phyloP scores from a whole-genome alignment of 176 grass and related monocot genomes.

The Juncus inflexus region DNA sequence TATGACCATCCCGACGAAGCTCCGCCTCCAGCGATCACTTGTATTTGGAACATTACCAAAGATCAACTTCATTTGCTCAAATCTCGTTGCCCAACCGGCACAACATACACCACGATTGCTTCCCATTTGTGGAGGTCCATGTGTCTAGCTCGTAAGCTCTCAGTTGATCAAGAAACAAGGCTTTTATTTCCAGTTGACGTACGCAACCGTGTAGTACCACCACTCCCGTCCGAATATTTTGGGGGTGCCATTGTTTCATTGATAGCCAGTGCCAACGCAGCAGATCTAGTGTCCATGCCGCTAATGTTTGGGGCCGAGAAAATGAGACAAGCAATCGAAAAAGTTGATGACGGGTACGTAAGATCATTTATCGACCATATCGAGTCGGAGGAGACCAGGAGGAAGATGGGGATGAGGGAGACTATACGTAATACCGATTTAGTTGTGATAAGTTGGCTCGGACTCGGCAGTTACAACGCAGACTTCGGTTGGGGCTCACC shows the following conservation, averaged over 20 bases:
- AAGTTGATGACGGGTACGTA: constrained; percentile 16
- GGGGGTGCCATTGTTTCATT: background rate
- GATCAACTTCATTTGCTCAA: no score
- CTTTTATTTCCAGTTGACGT: constrained; percentile 17
- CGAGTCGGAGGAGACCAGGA: background rate
- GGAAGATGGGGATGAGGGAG: background rate
- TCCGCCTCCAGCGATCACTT: no score
- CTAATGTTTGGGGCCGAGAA: constrained; percentile 6
- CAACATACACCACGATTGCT: constrained; percentile 9
- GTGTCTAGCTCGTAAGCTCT: constrained; percentile 1
- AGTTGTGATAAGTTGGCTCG: constrained; percentile 2
- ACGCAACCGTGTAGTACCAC: constrained; percentile 13
- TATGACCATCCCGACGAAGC: no score
- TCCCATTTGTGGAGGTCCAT: constrained; percentile 19
- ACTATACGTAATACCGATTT: background rate
- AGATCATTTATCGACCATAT: constrained; percentile 17
- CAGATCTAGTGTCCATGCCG: background rate
- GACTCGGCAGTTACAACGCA: constrained; percentile 13
- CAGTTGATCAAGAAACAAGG: background rate
- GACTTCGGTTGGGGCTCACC: constrained; percentile 33
- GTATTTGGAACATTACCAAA: no score
- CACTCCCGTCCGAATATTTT: constrained; percentile 5
- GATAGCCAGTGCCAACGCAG: constrained; percentile 2
- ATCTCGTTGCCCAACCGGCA: background rate
- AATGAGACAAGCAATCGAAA: background rate